These are phyloP conservation scores for Mortierella sp. DNA, from an alignment of 371 early-diverging fungal species.

Conservation along the genomic window DNA sequence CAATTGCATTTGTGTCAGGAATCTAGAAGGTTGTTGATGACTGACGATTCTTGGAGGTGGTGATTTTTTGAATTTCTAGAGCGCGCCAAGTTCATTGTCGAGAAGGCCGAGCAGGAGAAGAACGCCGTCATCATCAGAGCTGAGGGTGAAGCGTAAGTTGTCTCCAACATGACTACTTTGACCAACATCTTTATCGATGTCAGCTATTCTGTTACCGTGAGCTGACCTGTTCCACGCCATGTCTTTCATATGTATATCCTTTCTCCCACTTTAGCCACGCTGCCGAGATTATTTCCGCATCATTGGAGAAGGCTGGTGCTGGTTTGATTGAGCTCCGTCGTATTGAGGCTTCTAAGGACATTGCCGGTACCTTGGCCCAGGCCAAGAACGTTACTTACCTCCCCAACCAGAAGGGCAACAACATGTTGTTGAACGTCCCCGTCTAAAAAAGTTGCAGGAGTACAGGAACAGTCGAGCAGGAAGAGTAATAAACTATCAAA, in stretches of 20 bases:
- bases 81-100: conserved; percentile 59
- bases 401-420: conserved; percentile 71
- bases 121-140: conserved; percentile 97
- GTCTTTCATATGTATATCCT: background rate
- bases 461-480: conserved; percentile 74
- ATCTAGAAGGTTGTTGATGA: conserved; percentile 81
- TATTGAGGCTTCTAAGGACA: conserved; percentile 98
- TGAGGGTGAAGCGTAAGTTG: conserved; percentile 93
- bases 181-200: background rate
- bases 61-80: conserved; percentile 18
- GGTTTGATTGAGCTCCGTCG: conserved; percentile 96
- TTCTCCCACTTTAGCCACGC: conserved; percentile 70
- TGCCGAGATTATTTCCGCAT: conserved; percentile 89
- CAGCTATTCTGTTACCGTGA: background rate
- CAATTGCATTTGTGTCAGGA: background rate
- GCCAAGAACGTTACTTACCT: conserved; percentile 95
- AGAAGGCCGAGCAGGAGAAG: conserved; percentile 97
- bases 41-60: background rate
- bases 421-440: conserved; percentile 58
- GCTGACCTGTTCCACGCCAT: background rate
- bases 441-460: conserved; percentile 71
- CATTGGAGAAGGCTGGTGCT: conserved; percentile 93
- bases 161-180: background rate
- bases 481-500: conserved; percentile 6
- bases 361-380: conserved; percentile 90